Evolutionary conservation across 192 early-diverging fungal genomes (phyloP), one percentile per base, ranked within the genome.

Genomic region (Obelidium mucronatum): DNA sequence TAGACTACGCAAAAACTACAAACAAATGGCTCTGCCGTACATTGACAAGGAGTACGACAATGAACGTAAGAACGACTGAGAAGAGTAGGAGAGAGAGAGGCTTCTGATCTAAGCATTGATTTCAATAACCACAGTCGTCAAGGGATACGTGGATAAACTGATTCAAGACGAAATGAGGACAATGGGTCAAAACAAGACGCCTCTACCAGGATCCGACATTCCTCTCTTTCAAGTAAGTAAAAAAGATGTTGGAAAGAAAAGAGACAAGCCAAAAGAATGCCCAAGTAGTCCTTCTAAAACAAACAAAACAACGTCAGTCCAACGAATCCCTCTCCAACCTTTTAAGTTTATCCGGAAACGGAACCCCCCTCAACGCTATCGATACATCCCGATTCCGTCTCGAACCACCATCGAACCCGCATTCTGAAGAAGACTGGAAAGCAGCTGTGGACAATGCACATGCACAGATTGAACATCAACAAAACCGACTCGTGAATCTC

Each of bases 401-500:
- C 37, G 79, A 81, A 17, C 26, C 73, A 19, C 82, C 82, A 2
- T 35, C 62, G 15, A 36, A 65, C 22, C 33, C 64, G 24, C 19
- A 76, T 11, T n/a, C 36, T 40, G 75, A 58, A n/a, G 80, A 76
- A 11, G 71, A 33, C 8, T 88, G 79, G 77, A 15, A 22, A 15
- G 36, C 28, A 0, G 80, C 84, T 8, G 73, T 84, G 2, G 67
- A 81, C n/a, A 88, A 88, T 70, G 80, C 83, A 13, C 65, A 80
- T 40, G 81, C 87, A 1, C 85, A 86, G 71, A 52, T 85, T 31
- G 85, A 85, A 64, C 79, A 81, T 67, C 84, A 88, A 67, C 39
- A 37, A 33, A 76, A 73, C 61, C 76, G 84, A 33, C 51, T 85
- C 34, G 48, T 83, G 37, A 88, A 86, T 60, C 66, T 88, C 44